Base-by-base conservation (phyloP, 2,329 filamentous ascomycete genomes). In the Niveomyces coronatus region DNA sequence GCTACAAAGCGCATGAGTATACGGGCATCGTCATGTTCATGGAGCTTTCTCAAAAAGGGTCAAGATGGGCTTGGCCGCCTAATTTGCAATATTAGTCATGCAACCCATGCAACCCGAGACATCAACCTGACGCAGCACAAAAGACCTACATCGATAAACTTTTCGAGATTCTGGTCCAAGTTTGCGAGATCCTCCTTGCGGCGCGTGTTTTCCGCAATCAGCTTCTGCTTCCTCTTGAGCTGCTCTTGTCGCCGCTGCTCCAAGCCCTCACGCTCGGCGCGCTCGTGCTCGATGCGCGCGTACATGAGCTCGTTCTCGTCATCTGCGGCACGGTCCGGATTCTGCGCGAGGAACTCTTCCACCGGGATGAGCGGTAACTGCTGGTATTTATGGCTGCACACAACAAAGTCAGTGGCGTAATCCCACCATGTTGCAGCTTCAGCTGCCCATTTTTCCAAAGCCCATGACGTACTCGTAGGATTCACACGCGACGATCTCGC, bases 121-220 rank as follows among this genome's bases (percentile, higher is more conserved):
- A n/a, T n/a, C n/a, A n/a, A n/a, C n/a, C 15, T 13, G 13, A 9
- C 16, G n/a, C 15, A 9, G 4, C 18, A 13, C 9, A 16, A 5
- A 15, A 20, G 16, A 64, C 81, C 54, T 53, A 85, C 84, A 60
- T 93, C 86, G 51, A 94, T 89, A 54, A 94, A 94, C 53, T 85
- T 88, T 63, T 96, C 91, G 41, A 96, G 66, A 58, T 94, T 86
- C 53, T 84, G 82, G 52, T 98, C 91, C 44, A 98, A 65, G 52
- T 83, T 94, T 15, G 84, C 87, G 34, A 98, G 65, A 52, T 96
- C 87, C 40, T 95, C 88, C 57, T 94, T 94, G 48, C 89, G 76
- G 62, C 86, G 86, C 63, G 93, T 94, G 57, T 95, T 95, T 56
- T 78, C 74, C 2, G 71, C 66, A 36, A 75, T 76, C 34, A 78